Conservation (phyloP, 257 asterid species). For the Nicotiana benthamiana region DNA sequence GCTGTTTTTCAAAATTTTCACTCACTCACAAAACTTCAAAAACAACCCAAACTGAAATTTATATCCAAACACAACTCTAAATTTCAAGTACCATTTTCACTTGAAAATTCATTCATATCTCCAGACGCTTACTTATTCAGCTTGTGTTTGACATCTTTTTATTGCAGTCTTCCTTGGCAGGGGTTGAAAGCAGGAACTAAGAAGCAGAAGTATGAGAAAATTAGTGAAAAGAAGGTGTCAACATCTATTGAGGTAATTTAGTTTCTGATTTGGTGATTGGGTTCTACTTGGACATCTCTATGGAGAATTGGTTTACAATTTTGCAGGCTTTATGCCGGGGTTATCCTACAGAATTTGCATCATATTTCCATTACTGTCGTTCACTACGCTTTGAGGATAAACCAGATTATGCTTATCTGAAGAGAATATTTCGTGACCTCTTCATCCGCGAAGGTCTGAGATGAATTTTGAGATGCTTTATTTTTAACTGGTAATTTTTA, state of each 20-base stretch:
- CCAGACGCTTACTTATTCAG: no score
- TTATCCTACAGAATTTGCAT: constrained; percentile 93
- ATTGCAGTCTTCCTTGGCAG: constrained; percentile 89
- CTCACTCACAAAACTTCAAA: no score
- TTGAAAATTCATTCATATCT: no score
- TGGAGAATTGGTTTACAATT: constrained; percentile 12
- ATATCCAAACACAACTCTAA: no score
- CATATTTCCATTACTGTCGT: constrained; percentile 95
- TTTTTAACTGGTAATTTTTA: background rate
- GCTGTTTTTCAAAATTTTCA: no score
- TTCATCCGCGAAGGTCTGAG: constrained; percentile 90
- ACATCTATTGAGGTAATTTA: constrained; percentile 85
- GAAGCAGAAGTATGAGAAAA: constrained; percentile 92
- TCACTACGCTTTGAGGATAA: constrained; percentile 91
- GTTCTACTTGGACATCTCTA: background rate
- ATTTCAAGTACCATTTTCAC: no score
- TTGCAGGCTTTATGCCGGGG: constrained; percentile 76
- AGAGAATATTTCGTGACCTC: constrained; percentile 93
- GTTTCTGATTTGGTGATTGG: constrained; percentile 5
- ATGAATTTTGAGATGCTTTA: background rate
- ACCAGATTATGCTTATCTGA: constrained; percentile 96
- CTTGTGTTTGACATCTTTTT: constrained; percentile 25
- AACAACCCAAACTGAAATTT: no score
- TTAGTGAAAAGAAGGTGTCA: constrained; percentile 90
- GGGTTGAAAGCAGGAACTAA: constrained; percentile 96